phyloP scores from a whole-genome alignment of 495 filamentous ascomycete species.

The Aspergillus campestris region DNA sequence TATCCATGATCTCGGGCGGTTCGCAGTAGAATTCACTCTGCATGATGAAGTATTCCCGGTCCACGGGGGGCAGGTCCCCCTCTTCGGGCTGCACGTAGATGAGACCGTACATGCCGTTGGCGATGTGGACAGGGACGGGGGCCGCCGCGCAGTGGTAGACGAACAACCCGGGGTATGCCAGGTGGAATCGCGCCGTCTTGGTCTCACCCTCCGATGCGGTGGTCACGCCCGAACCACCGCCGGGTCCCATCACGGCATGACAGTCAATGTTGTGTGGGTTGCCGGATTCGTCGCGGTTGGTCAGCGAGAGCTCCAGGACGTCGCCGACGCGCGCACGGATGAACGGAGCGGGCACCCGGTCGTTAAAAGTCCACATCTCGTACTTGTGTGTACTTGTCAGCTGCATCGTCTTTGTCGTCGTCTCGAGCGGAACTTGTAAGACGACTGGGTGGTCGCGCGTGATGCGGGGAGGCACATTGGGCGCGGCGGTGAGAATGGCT shows the following conservation, averaged over 20 bases:
- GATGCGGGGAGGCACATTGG: constrained; percentile 11
- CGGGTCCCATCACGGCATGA: constrained; percentile 10
- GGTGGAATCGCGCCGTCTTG: constrained; percentile 11
- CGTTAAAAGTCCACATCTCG: constrained; percentile 17
- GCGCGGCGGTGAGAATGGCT: constrained; percentile 9
- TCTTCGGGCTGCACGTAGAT: constrained; percentile 10
- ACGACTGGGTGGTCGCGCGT: constrained; percentile 9
- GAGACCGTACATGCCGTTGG: constrained; percentile 17
- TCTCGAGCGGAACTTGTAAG: constrained; percentile 9
- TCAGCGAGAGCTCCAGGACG: constrained; percentile 9
- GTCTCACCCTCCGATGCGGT: constrained; percentile 12
- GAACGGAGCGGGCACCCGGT: constrained; percentile 14
- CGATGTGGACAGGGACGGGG: constrained; percentile 16
- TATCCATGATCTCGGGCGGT: constrained; percentile 10
- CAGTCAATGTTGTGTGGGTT: constrained; percentile 16
- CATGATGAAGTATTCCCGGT: constrained; percentile 18
- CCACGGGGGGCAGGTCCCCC: constrained; percentile 11
- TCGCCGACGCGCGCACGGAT: constrained; percentile 14
- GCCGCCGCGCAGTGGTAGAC: constrained; percentile 14
- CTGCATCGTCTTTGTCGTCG: constrained; percentile 6
- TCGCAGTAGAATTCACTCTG: constrained; percentile 21
- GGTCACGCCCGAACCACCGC: constrained; percentile 11
- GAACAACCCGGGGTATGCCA: constrained; percentile 8
- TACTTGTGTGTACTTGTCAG: constrained; percentile 14
- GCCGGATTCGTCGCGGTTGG: constrained; percentile 11